Evolutionary conservation across 495 filamentous ascomycete species (phyloP).

Genomic region (Pseudevernia furfuracea): DNA sequence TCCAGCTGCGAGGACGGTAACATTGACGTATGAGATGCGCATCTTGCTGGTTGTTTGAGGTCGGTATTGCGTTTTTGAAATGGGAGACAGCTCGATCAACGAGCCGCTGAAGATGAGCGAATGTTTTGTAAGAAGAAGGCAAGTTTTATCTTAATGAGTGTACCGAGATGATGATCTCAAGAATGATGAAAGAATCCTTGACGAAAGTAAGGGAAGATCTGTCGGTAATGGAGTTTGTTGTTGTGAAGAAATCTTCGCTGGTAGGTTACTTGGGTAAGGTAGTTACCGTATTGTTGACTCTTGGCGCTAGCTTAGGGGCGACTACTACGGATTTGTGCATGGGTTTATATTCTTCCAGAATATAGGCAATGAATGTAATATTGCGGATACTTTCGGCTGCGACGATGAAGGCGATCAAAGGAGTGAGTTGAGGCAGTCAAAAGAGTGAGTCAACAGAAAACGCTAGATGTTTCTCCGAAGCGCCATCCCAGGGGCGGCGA

Average conservation of each 20-base stretch:
- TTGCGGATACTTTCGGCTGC: not conserved
- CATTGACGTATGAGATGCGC: slow-evolving; percentile 10
- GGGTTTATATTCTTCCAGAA: not conserved
- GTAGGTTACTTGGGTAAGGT: not conserved
- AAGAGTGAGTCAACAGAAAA: not conserved
- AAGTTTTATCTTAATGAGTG: slow-evolving; percentile 7
- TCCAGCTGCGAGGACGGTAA: slow-evolving; percentile 21
- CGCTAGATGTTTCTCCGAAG: slow-evolving; percentile 1
- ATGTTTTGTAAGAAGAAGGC: slow-evolving; percentile 7
- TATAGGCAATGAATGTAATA: not conserved
- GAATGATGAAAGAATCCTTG: not conserved
- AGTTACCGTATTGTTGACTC: not conserved
- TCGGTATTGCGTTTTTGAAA: not conserved
- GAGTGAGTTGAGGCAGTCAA: not conserved
- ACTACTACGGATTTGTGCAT: not conserved
- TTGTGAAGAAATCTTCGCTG: not conserved
- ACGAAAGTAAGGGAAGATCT: not conserved
- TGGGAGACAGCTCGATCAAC: slow-evolving; percentile 18
- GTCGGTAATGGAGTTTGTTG: not conserved
- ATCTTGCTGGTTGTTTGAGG: slow-evolving; percentile 7
- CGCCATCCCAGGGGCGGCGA: not conserved
- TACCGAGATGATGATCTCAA: slow-evolving; percentile 10
- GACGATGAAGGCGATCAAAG: not conserved
- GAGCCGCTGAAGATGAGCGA: slow-evolving; percentile 6
- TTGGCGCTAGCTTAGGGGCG: not conserved